Evolutionary conservation across 2,329 filamentous ascomycete genomes (phyloP).

Genomic region (Talaromyces sp.): DNA sequence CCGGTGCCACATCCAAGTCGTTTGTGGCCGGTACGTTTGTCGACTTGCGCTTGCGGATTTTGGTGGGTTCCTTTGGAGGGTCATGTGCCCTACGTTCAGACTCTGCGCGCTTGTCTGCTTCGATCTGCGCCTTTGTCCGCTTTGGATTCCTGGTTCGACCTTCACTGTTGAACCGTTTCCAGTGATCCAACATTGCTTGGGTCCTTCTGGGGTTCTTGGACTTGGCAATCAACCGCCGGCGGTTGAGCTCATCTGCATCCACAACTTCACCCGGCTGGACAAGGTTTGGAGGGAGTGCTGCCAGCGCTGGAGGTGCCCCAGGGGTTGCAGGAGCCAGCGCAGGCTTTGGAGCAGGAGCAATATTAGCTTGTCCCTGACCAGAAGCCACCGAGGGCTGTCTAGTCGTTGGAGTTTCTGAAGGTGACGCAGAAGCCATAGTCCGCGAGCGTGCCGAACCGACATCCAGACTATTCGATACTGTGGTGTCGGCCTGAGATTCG

Average conservation of each 20-base stretch:
- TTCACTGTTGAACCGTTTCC: slow-evolving; percentile 38
- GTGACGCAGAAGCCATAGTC: slow-evolving; percentile 9
- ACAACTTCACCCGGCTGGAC: slow-evolving; percentile 17
- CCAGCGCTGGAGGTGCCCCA: slow-evolving; percentile 13
- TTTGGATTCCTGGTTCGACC: slow-evolving; percentile 40
- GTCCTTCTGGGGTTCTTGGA: slow-evolving; percentile 41
- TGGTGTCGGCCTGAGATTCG: background rate
- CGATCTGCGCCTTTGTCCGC: slow-evolving; percentile 40
- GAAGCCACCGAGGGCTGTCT: background rate
- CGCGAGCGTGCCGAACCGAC: background rate
- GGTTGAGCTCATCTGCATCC: slow-evolving; percentile 25
- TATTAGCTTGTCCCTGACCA: background rate
- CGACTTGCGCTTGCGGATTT: slow-evolving; percentile 17
- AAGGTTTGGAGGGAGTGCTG: slow-evolving; percentile 6
- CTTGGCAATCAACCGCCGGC: slow-evolving; percentile 35
- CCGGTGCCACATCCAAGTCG: background rate
- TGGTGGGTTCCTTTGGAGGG: slow-evolving; percentile 15
- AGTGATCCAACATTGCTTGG: slow-evolving; percentile 41
- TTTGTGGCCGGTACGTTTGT: background rate
- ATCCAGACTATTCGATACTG: background rate
- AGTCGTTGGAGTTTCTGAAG: background rate
- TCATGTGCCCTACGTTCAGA: slow-evolving; percentile 22
- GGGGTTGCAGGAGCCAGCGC: slow-evolving; percentile 9
- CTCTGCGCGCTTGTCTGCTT: slow-evolving; percentile 32
- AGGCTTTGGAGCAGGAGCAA: slow-evolving; percentile 6